Base-by-base conservation (phyloP, 2,329 filamentous ascomycete species). In the Aspergillus sp. region DNA sequence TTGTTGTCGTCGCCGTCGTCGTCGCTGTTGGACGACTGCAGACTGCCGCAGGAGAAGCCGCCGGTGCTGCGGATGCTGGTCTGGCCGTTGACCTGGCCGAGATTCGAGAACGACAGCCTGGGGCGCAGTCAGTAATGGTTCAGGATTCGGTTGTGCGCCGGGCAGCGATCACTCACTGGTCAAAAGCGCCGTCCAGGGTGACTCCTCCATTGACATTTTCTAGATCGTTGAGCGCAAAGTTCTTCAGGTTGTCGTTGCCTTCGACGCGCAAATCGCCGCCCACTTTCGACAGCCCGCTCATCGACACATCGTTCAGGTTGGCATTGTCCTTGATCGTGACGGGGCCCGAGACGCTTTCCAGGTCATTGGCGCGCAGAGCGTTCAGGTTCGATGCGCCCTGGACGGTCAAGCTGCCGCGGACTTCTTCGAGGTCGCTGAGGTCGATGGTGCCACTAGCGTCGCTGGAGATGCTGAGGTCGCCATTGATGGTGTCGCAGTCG, bases 401-500 rank as follows among this genome's bases (percentile, higher is more conserved):
- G 11, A 59, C 53, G 4, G 58, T 63, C 1, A 69, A 53, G 3
- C 57, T 52, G 10, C 64, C 68, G 19, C 59, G 55, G 17, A 69
- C 58, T 13, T 61, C 49, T 17, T 62, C 53, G 3, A 79, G 58
- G 40, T 74, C 69, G 54, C 75, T 75, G 4, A 76, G 69, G 6
- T 64, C 64, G 21, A 79, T 62, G 11, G 74, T 61, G 2, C 74
- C 69, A 19, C 62, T 69, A 10, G 69, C 64, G 5, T 63, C 66
- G 6, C 77, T 66, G 2, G 73, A 69, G 32, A 75, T 67, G 40
- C 76, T 61, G n/a, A 69, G 25, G 14, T 53, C 73, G 31, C 72
- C 72, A 53, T 72, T 70, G 43, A 79, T 66, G 16, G 72, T 74
- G 4, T 71, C 69, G 21, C 67, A 72, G 17, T 64, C 65, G 43